Percentiles rank a stretch among this genome's conserved stretches.
These are phyloP conservation scores for Oryza glumipatula DNA, from an alignment of 176 grass and related monocot species.

Conservation along the genomic window DNA sequence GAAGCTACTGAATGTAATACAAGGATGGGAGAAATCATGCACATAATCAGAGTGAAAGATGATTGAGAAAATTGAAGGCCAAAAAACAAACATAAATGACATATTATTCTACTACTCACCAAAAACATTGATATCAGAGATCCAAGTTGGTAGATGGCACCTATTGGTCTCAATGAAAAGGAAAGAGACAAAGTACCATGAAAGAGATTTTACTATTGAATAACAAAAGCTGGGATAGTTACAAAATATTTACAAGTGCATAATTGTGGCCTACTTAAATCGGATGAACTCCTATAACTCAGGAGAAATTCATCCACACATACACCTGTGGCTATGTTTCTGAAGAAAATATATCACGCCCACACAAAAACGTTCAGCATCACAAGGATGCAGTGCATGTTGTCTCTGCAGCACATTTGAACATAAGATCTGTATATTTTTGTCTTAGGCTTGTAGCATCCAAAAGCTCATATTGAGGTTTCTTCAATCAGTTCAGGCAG, in stretches of 20 bases:
- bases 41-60: constrained; percentile 12
- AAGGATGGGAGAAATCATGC: background rate
- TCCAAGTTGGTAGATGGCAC: constrained; percentile 23
- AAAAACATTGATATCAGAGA: constrained; percentile 29
- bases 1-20: background rate
- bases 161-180: constrained; percentile 30
- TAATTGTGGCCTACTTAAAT: constrained; percentile 17
- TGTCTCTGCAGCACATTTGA: constrained; percentile 1
- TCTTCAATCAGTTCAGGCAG: constrained; percentile 8
- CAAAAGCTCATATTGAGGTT: constrained; percentile 2
- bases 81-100: constrained; percentile 6
- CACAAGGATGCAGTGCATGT: constrained; percentile 5
- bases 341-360: background rate
- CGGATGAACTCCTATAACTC: constrained; percentile 9
- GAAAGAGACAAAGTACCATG: constrained; percentile 32
- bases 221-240: constrained; percentile 29
- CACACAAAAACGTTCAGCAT: background rate
- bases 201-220: constrained; percentile 38
- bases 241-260: constrained; percentile 36
- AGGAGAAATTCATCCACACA: constrained; percentile 6
- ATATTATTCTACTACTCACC: background rate
- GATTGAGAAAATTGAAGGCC: background rate
- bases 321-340: background rate
- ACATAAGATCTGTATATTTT: constrained; percentile 1
- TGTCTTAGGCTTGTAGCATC: background rate